Evolutionary conservation across 805 yeast species (phyloP).

Genomic region (Candida glaebosa): DNA sequence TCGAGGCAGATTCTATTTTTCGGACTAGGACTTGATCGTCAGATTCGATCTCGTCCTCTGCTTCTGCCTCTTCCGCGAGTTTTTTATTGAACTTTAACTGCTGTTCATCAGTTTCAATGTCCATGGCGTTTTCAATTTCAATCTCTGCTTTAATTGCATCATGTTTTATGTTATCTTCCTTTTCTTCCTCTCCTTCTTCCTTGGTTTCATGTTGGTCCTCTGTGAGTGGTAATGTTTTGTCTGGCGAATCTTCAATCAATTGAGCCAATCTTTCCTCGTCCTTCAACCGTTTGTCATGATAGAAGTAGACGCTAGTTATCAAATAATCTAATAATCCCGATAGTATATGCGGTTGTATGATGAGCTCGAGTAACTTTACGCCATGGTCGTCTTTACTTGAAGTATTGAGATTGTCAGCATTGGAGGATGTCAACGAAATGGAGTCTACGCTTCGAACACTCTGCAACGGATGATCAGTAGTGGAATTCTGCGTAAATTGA

Average conservation of each 20-base stretch:
- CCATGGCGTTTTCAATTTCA: conserved; percentile 9
- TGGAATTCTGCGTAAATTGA: conserved; percentile 25
- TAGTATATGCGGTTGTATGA: conserved; percentile 75
- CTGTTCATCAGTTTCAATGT: conserved; percentile 2
- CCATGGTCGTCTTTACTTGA: conserved; percentile 33
- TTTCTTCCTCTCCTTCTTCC: background rate
- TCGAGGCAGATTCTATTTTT: conserved; percentile 37
- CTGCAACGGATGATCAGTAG: conserved; percentile 8
- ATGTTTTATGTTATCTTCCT: conserved; percentile 6
- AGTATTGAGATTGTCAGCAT: conserved; percentile 21
- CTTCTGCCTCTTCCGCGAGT: conserved; percentile 11
- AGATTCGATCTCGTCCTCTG: conserved; percentile 21
- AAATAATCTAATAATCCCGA: conserved; percentile 66
- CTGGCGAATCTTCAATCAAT: conserved; percentile 11
- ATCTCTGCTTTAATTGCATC: conserved; percentile 11
- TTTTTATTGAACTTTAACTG: conserved; percentile 2
- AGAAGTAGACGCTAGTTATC: conserved; percentile 47
- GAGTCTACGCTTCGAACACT: conserved; percentile 20
- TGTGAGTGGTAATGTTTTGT: background rate
- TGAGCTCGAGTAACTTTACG: conserved; percentile 65
- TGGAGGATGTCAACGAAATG: conserved; percentile 33
- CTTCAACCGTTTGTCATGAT: conserved; percentile 24
- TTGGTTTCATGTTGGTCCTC: conserved; percentile 6
- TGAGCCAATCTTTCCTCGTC: conserved; percentile 20
- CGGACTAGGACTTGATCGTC: conserved; percentile 32